Conservation (phyloP, 495 filamentous ascomycete species). For the Xylaria acuta region DNA sequence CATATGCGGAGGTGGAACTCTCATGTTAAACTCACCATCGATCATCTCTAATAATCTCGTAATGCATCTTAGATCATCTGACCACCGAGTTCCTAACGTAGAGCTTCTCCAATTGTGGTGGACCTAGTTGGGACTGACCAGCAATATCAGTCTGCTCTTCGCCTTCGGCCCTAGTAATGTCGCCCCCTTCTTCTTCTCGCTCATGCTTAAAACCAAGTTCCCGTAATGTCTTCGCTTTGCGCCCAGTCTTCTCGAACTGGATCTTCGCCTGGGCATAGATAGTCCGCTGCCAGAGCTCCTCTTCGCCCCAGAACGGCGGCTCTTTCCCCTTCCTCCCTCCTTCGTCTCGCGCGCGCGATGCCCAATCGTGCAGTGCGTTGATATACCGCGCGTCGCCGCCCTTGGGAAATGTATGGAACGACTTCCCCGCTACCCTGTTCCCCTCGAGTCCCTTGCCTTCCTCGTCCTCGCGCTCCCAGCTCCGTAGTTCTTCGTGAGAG, state of each 20-base stretch:
- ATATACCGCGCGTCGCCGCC: slow-evolving; percentile 76
- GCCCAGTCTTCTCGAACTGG: slow-evolving; percentile 50
- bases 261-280: slow-evolving; percentile 53
- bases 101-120: not conserved
- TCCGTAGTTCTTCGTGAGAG: slow-evolving; percentile 62
- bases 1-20: not conserved
- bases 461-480: slow-evolving; percentile 57
- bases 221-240: slow-evolving; percentile 47
- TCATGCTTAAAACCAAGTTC: slow-evolving; percentile 52
- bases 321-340: slow-evolving; percentile 55
- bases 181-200: slow-evolving; percentile 21
- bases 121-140: not conserved
- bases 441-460: slow-evolving; percentile 29
- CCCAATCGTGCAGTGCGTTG: slow-evolving; percentile 71
- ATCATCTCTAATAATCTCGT: not conserved
- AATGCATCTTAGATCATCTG: not conserved
- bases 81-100: not conserved
- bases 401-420: slow-evolving; percentile 68
- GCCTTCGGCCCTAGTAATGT: slow-evolving; percentile 4
- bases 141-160: slow-evolving; percentile 7
- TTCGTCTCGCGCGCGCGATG: slow-evolving; percentile 30
- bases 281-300: slow-evolving; percentile 65
- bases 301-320: slow-evolving; percentile 70
- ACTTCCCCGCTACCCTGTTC: slow-evolving; percentile 42
- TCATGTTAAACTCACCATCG: not conserved